Evolutionary conservation across 2,329 filamentous ascomycete species (phyloP), one percentile per base, ranked within the genome.

Genomic region (Pseudopithomyces chartarum): DNA sequence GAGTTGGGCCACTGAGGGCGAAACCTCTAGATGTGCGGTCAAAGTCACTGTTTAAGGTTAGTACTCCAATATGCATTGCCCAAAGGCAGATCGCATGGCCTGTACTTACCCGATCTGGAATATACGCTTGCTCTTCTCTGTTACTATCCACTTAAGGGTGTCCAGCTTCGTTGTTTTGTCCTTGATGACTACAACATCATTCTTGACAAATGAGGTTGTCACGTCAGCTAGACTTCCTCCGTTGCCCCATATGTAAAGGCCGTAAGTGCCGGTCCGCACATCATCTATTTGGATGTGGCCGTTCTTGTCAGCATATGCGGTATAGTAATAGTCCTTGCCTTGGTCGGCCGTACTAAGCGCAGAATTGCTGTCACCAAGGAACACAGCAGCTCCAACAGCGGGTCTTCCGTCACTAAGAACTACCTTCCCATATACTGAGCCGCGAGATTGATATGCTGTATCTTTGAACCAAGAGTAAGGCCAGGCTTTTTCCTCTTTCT

Each of bases 401-500:
- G 80, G 78, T 1, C 80, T 76, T 6, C 81, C 81, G 56, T 83
- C 80, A 15, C 77, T 80, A 12, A 84, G 74, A 1, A 73, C 56
- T 1, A 84, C 70, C 10, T 65, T 73, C 42, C 81, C 82, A 11
- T 72, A 71, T 10, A 84, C 73, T 10, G 74, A 75, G 40, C 81
- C 80, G 23, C 82, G 80, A n/a, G 77, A 72, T n/a, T 82, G 79
- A 66, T 82, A 84, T 2, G 73, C 72, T 0, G 71, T 65, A 59
- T 81, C 71, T 6, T 79, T 69, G 58, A 83, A 76, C 81, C 81
- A 84, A 20, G 70, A 60, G 62, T 84, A 84, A 0, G 82, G 82
- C 77, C 80, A 84, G 1, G 67, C 68, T 4, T 68, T 54, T 36
- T 77, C 73, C 63, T 84, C 82, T 23, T 76, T 54, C n/a, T 70